Base-by-base conservation (phyloP, 306 rosid genomes). In the Cicer cuneatum region DNA sequence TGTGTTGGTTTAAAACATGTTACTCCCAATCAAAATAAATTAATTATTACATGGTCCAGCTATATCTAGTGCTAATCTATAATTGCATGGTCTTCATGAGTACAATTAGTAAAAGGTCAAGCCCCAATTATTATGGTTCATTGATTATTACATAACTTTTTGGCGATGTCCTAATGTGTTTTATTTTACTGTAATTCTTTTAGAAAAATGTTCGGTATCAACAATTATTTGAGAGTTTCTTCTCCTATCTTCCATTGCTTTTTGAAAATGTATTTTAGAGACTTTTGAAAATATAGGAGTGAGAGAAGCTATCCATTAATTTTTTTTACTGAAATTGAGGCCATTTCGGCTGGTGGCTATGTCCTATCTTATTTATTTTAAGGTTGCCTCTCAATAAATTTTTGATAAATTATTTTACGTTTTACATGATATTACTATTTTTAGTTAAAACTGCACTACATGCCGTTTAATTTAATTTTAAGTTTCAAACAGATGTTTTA, bases 11-110 rank as follows among this genome's bases (percentile, higher is more conserved):
- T 19, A 61, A 43, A 49, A 29, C 65, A 43, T 63, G 58, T 63
- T 8, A 57, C 83, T 39, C 73, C 56, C 12, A 14, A n/a, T 53
- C 51, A 56, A 59, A 77, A 47, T 75, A 37, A 63, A 53, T 33
- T 35, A 59, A 42, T 42, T 12, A 42, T 42, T 12, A 53, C 46
- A 52, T 19, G 48, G 14, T 56, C 19, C 7, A 48, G 57, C 14
- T 65, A 52, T 52, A 78, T 39, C 18, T 10, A 47, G 35, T 47
- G 57, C 65, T 15, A 1, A 14, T 43, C 70, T 63, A 64, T 54
- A 51, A 56, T 72, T 54, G 43, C 14, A 67, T 48, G 51, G 46
- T 47, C 71, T 40, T 69, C 54, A 40, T 10, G 52, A 56, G 24
- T 63, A 29, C 63, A 43, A 65, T 37, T 24, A 54, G 61, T 73